Evolutionary conservation across 2,329 filamentous ascomycete species (phyloP), one percentile per base, ranked within the genome.

Genomic region (Passalora sequoiae): DNA sequence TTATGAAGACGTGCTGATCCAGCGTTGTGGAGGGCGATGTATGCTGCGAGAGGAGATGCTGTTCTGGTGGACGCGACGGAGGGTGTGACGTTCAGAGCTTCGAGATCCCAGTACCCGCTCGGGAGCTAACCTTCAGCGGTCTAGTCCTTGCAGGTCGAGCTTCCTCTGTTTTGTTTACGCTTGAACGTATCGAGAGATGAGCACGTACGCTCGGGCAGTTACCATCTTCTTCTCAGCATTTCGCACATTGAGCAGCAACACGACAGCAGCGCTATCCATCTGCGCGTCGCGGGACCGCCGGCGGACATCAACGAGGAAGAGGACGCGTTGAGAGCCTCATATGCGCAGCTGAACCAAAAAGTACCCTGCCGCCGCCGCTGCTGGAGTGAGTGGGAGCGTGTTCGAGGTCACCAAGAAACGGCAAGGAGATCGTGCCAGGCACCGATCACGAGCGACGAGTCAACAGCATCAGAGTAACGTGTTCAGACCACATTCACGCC

Each of bases 261-360:
- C 40, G 16, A 36, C 38, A 43, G 40, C 40, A 43, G 40, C 40
- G 17, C 37, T 43, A 43, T 25, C 20, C 29, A 17, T 33, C 4
- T 16, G 27, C 17, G 17, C 20, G 17, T 13, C 13, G 17, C 32
- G 5, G 12, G n/a, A 16, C 25, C 25, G 40, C 31, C 25, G 15
- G 30, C 25, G 33, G 40, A 21, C 25, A 21, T 31, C 32, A 20
- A 37, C 40, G 28, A 29, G 32, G 21, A 35, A 20, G 15, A 19
- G 17, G 10, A 9, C 16, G 16, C 13, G 4, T 10, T 12, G 13
- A n/a, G 22, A 36, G 24, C 17, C 20, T 17, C 33, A n/a, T 20
- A 36, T 36, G 33, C 33, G 33, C 4, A 16, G 25, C 24, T 24
- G 24, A 16, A 27, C 24, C 6, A 10, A n/a, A 30, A 17, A 13